Evolutionary conservation across 768 basidiomycete species (phyloP), one percentile per base, ranked within the genome.

Genomic region (Suillus luteus): DNA sequence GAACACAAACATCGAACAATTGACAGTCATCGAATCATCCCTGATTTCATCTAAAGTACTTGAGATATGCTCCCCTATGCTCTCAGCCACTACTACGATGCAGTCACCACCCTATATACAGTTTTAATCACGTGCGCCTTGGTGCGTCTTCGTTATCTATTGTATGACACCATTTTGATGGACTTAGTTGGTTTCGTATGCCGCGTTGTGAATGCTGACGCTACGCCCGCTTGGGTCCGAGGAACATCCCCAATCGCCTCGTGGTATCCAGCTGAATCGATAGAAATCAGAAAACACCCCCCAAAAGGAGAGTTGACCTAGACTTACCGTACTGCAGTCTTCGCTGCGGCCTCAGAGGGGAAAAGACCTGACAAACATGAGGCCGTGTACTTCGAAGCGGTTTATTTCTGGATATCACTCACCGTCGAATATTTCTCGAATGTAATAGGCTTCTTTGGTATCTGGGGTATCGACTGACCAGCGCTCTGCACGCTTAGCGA

Each of bases 201-300:
- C 96, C 57, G 93, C 88, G 70, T 90, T 93, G 83, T 99, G 97
- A 71, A 99, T 98, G 76, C 86, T 90, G 72, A 99, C 96, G 66
- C 93, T 95, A 58, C 97, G 84, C 37, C 97, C 97, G 66, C 93
- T 95, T 37, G 97, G 97, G 75, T 99, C 97, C 37, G 93, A 79
- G 3, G 92, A 82, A 72, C 96, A 97, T 62, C 96, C 96, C 96
- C 96, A 99, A 76, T 98, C 96, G 62, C 89, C 91, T 70, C 93
- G 89, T 55, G 95, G 95, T 75, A 95, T 90, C 95, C 94, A 96
- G 66, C 91, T 91, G 74, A 59, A 65, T 38, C 66, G 37, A 24
- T 17, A 19, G 19, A 57, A 31, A 58, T 75, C 57, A 71, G 61
- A 55, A 63, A 24, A 27, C 27, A 60, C n/a, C 57, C 24, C 66